phyloP scores from a whole-genome alignment of 352 stramenopile genomes.

The Aphanomyces astaci region DNA sequence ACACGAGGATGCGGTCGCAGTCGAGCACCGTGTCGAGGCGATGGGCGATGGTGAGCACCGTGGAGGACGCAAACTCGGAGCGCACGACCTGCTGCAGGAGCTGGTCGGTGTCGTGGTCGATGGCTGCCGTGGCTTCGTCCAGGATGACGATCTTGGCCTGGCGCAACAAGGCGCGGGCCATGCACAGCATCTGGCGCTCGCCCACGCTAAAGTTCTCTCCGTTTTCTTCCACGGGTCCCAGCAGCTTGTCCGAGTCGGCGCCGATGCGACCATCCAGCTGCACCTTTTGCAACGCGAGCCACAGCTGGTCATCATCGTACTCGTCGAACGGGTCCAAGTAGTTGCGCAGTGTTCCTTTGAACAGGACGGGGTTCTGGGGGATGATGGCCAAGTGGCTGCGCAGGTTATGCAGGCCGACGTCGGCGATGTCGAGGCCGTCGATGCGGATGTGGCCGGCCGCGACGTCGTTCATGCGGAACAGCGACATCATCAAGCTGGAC shows the following conservation, averaged over 20 bases:
- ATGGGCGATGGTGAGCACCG: constrained; percentile 96
- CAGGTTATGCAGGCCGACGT: constrained; percentile 23
- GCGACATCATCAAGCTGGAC: constrained; percentile 25
- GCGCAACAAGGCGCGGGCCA: constrained; percentile 70
- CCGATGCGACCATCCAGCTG: constrained; percentile 48
- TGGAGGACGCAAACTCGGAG: constrained; percentile 86
- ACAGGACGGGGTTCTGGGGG: constrained; percentile 39
- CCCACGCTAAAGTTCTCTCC: constrained; percentile 80
- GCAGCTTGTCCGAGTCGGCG: constrained; percentile 43
- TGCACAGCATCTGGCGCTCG: constrained; percentile 78
- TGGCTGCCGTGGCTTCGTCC: constrained; percentile 72
- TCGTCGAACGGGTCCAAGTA: constrained; percentile 78
- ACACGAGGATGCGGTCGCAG: constrained; percentile 93
- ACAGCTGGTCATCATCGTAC: constrained; percentile 53
- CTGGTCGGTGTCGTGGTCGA: constrained; percentile 74
- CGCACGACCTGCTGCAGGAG: constrained; percentile 74
- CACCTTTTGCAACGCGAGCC: constrained; percentile 49
- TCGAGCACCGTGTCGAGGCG: constrained; percentile 97
- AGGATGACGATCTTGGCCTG: constrained; percentile 70
- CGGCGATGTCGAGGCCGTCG: constrained; percentile 26
- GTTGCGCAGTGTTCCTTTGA: constrained; percentile 65
- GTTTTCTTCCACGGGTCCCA: constrained; percentile 65
- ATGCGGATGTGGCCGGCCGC: constrained; percentile 35
- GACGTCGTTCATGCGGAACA: constrained; percentile 43
- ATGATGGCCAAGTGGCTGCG: constrained; percentile 27